Evolutionary conservation across 2,329 filamentous ascomycete species (phyloP).

Genomic region (Trichoderma gracile): DNA sequence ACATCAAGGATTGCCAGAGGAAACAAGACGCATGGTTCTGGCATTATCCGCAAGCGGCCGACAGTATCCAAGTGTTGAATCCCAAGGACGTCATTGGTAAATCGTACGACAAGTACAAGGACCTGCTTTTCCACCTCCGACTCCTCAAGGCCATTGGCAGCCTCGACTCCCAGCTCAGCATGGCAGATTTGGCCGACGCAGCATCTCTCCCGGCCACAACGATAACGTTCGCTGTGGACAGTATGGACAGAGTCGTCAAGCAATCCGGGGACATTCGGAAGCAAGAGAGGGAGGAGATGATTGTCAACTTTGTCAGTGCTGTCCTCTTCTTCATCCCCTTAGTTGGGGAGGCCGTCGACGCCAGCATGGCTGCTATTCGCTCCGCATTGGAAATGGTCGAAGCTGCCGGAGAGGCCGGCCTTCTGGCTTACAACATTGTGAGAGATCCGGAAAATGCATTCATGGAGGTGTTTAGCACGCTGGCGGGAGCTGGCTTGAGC

Average conservation of each 20-base stretch:
- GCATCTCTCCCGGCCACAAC: conserved; percentile 30
- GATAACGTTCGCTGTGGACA: conserved; percentile 31
- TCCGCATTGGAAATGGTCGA: conserved; percentile 29
- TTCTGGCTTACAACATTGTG: conserved; percentile 32
- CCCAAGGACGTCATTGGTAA: conserved; percentile 31
- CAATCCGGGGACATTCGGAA: conserved; percentile 32
- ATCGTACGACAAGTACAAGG: conserved; percentile 25
- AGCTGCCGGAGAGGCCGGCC: conserved; percentile 31
- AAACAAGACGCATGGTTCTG: conserved; percentile 25
- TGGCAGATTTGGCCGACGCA: conserved; percentile 26
- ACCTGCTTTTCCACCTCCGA: conserved; percentile 18
- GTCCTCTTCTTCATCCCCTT: conserved; percentile 53
- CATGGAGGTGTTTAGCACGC: conserved; percentile 31
- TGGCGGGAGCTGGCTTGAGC: conserved; percentile 28
- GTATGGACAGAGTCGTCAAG: conserved; percentile 34
- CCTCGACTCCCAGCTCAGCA: neutral
- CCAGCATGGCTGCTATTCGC: conserved; percentile 25
- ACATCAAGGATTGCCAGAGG: conserved; percentile 24
- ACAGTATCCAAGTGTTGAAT: conserved; percentile 28
- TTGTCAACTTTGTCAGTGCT: conserved; percentile 43
- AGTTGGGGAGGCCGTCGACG: conserved; percentile 46
- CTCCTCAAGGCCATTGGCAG: conserved; percentile 1
- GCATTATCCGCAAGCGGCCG: conserved; percentile 26
- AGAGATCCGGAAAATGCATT: conserved; percentile 34
- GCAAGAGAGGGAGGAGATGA: conserved; percentile 30